Base-by-base conservation (phyloP, 2,329 filamentous ascomycete genomes). In the Fusarium succisae region DNA sequence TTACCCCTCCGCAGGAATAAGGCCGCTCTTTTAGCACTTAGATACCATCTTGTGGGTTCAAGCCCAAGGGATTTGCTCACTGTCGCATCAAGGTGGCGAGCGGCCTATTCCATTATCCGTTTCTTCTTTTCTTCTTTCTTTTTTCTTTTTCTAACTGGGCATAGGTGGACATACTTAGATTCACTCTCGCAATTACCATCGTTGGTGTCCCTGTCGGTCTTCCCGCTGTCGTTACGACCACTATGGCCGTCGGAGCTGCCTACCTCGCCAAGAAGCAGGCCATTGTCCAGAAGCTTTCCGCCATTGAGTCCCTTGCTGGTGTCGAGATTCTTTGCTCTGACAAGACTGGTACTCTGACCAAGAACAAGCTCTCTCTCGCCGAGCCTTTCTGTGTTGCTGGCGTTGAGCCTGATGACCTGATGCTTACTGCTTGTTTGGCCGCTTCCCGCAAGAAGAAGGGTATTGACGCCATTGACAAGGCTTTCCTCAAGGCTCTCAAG, bases 361-460 rank as follows among this genome's bases (percentile, higher is more conserved):
- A 96, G 89, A 97, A 97, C 89, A 97, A 96, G 88, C 90, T 97
- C 28, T 96, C 94, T 74, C 88, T 97, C 53, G 88, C 93, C 59
- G 94, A 97, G 82, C 94, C 94, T 65, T 97, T 92, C 87, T 94
- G 91, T 44, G 93, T 96, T 71, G 87, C 89, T 70, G 94, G 94
- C 80, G 93, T 97, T 69, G 93, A 95, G 77, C 89, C 92, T 41
- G 93, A 96, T 83, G 94, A 97, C 79, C 92, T 97, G 73, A 97
- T 97, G 94, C 88, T 97, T 75, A 96, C 94, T 86, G 94, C 94
- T 79, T 97, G 94, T 83, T 86, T 97, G 80, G 94, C 94, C 80
- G 94, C 94, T 73, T 96, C 93, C 76, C 93, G 94, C 86, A 97
- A 96, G 90, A 96, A 95, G 90, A 97, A 97, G 88, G 94, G 94